Conservation (phyloP, 2,329 filamentous ascomycete genomes). For the Monilinia polystroma region DNA sequence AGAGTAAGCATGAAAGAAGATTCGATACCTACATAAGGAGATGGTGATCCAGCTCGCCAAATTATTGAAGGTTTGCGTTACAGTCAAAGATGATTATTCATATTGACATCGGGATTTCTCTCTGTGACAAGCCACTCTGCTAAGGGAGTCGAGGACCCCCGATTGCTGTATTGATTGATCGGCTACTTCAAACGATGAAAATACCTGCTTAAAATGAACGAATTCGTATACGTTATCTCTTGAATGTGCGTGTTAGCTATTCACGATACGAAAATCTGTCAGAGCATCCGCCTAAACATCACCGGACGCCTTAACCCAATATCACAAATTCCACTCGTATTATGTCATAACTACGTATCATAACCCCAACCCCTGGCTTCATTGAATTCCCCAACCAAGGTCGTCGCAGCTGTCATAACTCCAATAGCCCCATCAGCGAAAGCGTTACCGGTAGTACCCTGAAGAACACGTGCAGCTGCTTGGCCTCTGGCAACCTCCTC, state of each 20-base stretch:
- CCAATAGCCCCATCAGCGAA: constrained; percentile 45
- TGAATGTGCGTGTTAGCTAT: background rate
- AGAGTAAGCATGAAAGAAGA: background rate
- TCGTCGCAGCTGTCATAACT: constrained; percentile 48
- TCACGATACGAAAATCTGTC: background rate
- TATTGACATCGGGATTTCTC: background rate
- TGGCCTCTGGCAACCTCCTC: constrained; percentile 30
- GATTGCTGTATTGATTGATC: background rate
- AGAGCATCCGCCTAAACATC: background rate
- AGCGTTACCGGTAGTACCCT: constrained; percentile 42
- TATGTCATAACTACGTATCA: constrained; percentile 26
- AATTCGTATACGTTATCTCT: too few relatives aligned
- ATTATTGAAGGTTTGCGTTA: background rate
- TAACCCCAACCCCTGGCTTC: constrained; percentile 34
- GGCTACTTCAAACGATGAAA: background rate
- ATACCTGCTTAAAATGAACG: too few relatives aligned
- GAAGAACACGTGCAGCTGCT: constrained; percentile 22
- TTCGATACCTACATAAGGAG: background rate
- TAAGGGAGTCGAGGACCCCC: background rate
- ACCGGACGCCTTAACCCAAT: background rate
- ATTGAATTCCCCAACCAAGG: constrained; percentile 31
- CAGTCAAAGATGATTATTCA: background rate
- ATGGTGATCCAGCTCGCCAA: background rate
- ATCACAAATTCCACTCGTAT: background rate
- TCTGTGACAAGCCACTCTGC: background rate